Evolutionary conservation across 441 rosid genomes (phyloP).

Genomic region (Iberis amara): DNA sequence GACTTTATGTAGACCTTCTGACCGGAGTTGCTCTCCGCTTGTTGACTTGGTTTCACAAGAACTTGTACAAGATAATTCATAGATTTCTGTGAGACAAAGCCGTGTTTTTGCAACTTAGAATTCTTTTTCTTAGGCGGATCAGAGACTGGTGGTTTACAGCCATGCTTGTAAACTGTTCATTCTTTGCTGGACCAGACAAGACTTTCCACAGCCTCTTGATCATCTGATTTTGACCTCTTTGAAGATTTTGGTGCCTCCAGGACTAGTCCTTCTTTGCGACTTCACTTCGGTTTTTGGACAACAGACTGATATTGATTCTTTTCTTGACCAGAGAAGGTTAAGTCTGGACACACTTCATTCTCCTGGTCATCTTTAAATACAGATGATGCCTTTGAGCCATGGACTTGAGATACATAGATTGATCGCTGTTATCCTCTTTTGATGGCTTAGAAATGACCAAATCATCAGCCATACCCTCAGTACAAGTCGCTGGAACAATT

Average conservation of each 20-base stretch:
- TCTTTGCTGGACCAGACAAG: constrained; percentile 20
- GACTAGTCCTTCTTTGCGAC: constrained; percentile 14
- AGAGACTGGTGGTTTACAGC: no score
- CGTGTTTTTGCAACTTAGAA: no score
- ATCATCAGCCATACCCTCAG: constrained; percentile 5
- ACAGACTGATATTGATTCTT: constrained; percentile 14
- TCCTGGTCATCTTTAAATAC: background rate
- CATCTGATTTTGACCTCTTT: constrained; percentile 29
- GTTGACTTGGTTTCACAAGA: no score
- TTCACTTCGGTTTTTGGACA: constrained; percentile 16
- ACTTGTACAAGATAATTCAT: no score
- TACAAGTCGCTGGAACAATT: constrained; percentile 6
- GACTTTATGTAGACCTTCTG: no score
- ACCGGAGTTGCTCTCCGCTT: no score
- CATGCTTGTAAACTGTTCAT: no score
- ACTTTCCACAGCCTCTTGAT: constrained; percentile 16
- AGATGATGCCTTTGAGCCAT: constrained; percentile 23
- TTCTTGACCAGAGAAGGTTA: constrained; percentile 11
- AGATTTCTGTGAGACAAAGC: no score
- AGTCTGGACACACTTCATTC: constrained; percentile 9
- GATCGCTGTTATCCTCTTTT: constrained; percentile 8
- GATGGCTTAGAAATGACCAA: background rate
- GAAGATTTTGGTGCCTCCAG: constrained; percentile 17
- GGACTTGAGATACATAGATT: background rate
- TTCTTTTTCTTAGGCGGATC: no score